Base-by-base conservation (phyloP, 73 alveolate species). In the Paramecium sexaurelia region DNA sequence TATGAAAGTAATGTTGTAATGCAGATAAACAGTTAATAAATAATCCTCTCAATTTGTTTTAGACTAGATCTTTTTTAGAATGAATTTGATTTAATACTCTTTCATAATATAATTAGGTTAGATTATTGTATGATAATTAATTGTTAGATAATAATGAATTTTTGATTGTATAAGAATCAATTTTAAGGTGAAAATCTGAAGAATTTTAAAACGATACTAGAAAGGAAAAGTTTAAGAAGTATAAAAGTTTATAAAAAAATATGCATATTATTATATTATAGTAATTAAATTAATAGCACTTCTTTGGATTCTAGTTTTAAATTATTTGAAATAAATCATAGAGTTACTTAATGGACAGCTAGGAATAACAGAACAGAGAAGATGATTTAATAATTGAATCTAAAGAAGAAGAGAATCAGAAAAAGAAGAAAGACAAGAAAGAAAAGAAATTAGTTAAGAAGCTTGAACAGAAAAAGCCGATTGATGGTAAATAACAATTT, bases 401-500 rank as follows among this genome's bases (percentile, higher is more conserved):
- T 32, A 22, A 66, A 24, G 83, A 29, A 66, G 43, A 66, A 29
- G 83, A 66, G 27, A 66, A 32, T 66, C 83, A 66, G 83, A 66
- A 32, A 66, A 66, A 66, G 83, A 66, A 66, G 83, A 66, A 26
- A 29, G 83, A 66, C 83, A 29, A 26, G 43, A 66, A 66, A 32
- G 43, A 66, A 32, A 66, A 66, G 43, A 66, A 66, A 66, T n/a
- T 66, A 29, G 47, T 32, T 32, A 24, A 32, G 43, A 66, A 66
- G 83, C 45, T 29, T 29, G 66, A 35, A 7, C 87, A 29, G 32
- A 73, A 73, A 73, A 73, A 73, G 87, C 87, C 87, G 19, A 73
- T 78, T 24, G 90, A 78, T 78, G 90, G 90, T 22, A 78, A 78
- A 43, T 33, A 78, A 40, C 22, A 78, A 24, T 78, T 78, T 43